Evolutionary conservation across 2,329 filamentous ascomycete species (phyloP).

Genomic region (Verticillium tricorpus): DNA sequence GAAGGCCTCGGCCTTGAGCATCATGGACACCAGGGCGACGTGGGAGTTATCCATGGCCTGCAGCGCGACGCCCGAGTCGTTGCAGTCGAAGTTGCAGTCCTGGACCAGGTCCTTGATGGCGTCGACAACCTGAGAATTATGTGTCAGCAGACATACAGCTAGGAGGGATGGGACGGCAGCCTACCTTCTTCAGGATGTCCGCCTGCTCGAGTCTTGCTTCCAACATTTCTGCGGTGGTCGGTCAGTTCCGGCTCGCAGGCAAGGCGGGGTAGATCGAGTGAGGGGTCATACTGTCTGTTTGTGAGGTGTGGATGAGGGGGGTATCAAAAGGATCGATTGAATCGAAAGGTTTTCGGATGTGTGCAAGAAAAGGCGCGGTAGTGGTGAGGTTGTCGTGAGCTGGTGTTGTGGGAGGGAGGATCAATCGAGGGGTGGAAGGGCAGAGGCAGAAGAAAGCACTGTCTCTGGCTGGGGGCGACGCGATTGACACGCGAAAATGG

Average conservation of each 20-base stretch:
- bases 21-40: conserved; percentile 97
- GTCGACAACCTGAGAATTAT: conserved; percentile 72
- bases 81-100: conserved; percentile 99
- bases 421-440: background rate
- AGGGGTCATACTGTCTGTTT: background rate
- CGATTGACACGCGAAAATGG: background rate
- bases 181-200: conserved; percentile 86
- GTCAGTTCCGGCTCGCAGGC: background rate
- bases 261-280: background rate
- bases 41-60: conserved; percentile 99
- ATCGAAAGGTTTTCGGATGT: background rate
- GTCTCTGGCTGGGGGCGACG: background rate
- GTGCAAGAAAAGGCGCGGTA: background rate
- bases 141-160: background rate
- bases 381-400: background rate
- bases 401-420: background rate
- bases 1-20: conserved; percentile 94
- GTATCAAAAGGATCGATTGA: background rate
- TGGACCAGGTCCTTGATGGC: conserved; percentile 99
- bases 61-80: conserved; percentile 96
- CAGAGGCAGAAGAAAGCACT: background rate
- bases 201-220: conserved; percentile 98
- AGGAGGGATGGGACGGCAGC: background rate
- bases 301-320: background rate
- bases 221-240: conserved; percentile 60